Conservation (phyloP, 2,329 filamentous ascomycete species). For the Epichloe typhina region DNA sequence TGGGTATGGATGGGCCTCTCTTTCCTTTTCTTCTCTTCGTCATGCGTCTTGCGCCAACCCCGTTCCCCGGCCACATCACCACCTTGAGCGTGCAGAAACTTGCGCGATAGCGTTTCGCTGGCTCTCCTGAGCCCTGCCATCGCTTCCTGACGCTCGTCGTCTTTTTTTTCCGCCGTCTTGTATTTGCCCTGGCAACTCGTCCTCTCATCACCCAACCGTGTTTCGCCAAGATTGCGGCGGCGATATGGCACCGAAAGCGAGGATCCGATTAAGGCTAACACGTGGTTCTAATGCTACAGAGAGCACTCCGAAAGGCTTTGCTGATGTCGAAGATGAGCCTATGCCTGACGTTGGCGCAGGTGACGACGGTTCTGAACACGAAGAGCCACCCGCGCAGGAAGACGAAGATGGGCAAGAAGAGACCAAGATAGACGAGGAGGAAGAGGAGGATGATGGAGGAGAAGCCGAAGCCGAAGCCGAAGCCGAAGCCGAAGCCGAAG, state of each 20-base stretch:
- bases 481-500: slow-evolving; percentile 14
- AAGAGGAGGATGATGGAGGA: slow-evolving; percentile 33
- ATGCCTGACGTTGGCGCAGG: slow-evolving; percentile 21
- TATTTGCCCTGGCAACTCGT: not conserved
- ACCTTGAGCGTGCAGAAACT: not conserved
- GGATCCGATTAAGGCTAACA: slow-evolving; percentile 22
- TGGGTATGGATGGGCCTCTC: slow-evolving; percentile 31
- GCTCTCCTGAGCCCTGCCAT: not conserved
- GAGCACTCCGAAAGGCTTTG: slow-evolving; percentile 29
- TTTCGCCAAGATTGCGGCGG: not conserved
- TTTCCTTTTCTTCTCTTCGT: not conserved
- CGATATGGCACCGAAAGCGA: slow-evolving; percentile 16
- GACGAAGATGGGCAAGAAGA: slow-evolving; percentile 21
- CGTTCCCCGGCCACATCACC: not conserved
- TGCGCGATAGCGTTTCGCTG: not conserved
- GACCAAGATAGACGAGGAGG: slow-evolving; percentile 24
- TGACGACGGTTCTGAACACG: slow-evolving; percentile 8
- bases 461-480: slow-evolving; percentile 6
- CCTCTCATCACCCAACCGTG: not conserved
- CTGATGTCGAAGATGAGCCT: slow-evolving; percentile 26
- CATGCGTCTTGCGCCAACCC: not conserved
- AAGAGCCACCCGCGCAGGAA: slow-evolving; percentile 16
- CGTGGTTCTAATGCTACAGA: slow-evolving; percentile 20
- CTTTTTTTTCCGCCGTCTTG: not conserved
- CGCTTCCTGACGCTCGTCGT: not conserved